These are phyloP conservation scores for Aphanomyces stellatus DNA, from an alignment of 352 stramenopile species.

Conservation along the genomic window DNA sequence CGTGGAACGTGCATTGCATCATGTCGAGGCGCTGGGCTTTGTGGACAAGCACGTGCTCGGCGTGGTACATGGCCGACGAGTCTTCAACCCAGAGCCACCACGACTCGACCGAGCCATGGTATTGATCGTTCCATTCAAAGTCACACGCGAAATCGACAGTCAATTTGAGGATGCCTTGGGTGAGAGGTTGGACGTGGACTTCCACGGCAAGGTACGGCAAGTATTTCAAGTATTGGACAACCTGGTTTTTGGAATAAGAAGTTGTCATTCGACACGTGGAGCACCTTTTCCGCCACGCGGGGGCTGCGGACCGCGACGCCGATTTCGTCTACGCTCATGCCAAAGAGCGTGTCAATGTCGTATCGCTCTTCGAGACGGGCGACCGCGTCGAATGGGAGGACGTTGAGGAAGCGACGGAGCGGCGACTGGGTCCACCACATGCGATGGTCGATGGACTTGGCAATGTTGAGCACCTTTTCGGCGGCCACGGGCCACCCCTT, in stretches of 20 bases:
- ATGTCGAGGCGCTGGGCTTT: conserved; percentile 41
- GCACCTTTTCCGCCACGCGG: conserved; percentile 37
- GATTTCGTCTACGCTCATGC: conserved; percentile 32
- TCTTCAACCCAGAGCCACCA: conserved; percentile 99
- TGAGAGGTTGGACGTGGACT: conserved; percentile 91
- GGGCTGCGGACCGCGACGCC: conserved; percentile 27
- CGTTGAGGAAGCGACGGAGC: conserved; percentile 89
- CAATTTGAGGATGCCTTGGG: conserved; percentile 89
- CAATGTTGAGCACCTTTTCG: conserved; percentile 92
- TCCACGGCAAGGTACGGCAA: conserved; percentile 45
- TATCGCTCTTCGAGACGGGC: conserved; percentile 74
- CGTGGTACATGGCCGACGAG: conserved; percentile 89
- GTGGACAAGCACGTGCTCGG: conserved; percentile 83
- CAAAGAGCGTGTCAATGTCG: conserved; percentile 24
- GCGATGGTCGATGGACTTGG: conserved; percentile 96
- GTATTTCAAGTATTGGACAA: conserved; percentile 31
- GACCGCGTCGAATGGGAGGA: conserved; percentile 82
- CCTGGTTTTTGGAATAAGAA: conserved; percentile 20
- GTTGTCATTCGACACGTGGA: conserved; percentile 52
- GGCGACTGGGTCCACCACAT: conserved; percentile 96
- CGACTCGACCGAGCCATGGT: conserved; percentile 68
- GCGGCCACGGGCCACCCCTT: conserved; percentile 79
- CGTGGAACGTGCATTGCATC: conserved; percentile 90
- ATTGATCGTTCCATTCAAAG: conserved; percentile 80
- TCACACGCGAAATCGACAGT: conserved; percentile 64